Evolutionary conservation across 148 eudicot species (phyloP).

Genomic region (Fagopyrum tataricum): DNA sequence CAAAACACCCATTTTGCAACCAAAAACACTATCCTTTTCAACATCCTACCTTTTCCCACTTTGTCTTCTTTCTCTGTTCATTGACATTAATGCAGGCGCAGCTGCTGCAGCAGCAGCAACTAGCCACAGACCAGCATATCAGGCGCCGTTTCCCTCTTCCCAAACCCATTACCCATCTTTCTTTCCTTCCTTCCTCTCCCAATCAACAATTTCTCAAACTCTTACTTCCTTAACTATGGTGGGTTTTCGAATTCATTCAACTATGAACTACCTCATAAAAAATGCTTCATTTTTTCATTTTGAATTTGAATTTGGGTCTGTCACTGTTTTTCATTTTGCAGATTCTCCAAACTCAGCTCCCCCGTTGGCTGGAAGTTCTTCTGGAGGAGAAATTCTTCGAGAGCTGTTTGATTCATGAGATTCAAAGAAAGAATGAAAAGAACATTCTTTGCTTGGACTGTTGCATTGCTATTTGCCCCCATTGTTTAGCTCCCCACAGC

Average conservation of each 20-base stretch:
- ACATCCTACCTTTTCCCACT: not conserved
- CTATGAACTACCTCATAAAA: too few species aligned
- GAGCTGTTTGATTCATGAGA: slow-evolving; percentile 40
- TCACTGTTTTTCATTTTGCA: not conserved
- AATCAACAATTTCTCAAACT: not conserved
- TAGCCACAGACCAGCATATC: slow-evolving; percentile 2
- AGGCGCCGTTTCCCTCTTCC: slow-evolving; percentile 7
- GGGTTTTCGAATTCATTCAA: not conserved
- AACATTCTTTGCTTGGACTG: slow-evolving; percentile 54
- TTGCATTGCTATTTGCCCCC: slow-evolving; percentile 38
- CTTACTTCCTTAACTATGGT: not conserved
- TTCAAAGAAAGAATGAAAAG: slow-evolving; percentile 42
- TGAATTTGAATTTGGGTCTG: not conserved
- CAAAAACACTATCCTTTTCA: not conserved
- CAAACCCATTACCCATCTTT: not conserved
- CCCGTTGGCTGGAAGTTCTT: slow-evolving; percentile 35
- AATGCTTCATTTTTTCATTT: not conserved
- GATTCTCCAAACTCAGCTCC: slow-evolving; percentile 12
- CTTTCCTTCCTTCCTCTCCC: too few species aligned
- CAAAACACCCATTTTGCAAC: not conserved
- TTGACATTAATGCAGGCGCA: not conserved
- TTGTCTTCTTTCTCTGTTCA: not conserved
- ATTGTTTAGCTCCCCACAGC: slow-evolving; percentile 29
- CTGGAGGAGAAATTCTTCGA: slow-evolving; percentile 39
- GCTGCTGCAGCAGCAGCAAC: not conserved